Percentiles rank a stretch among this genome's conserved stretches.
These are phyloP conservation scores for Dictyostelium capitatum DNA, from an alignment of 78 protist species.

Conservation along the genomic window DNA sequence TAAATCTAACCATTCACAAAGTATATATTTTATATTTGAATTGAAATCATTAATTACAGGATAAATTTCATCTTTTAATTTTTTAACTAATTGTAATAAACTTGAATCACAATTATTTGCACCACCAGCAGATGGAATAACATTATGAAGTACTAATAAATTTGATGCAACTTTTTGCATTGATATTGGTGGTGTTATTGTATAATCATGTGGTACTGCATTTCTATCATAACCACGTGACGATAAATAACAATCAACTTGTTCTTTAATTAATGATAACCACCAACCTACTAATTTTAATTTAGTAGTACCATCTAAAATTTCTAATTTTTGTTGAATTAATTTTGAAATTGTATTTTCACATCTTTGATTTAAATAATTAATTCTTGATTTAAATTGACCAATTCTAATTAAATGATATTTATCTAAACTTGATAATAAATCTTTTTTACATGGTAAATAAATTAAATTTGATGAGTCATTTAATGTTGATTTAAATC, in stretches of 20 bases:
- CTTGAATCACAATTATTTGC: slow-evolving; percentile 8
- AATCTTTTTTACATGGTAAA: slow-evolving; percentile 15
- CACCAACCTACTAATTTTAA: slow-evolving; percentile 50
- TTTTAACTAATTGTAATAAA: not conserved
- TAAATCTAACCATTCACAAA: slow-evolving; percentile 54
- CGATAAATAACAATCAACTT: slow-evolving; percentile 17
- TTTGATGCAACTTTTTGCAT: slow-evolving; percentile 39
- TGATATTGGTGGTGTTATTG: slow-evolving; percentile 28
- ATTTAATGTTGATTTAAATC: not conserved
- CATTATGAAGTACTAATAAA: slow-evolving; percentile 42
- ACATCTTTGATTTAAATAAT: not conserved
- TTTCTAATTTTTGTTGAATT: slow-evolving; percentile 36
- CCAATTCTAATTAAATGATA: not conserved
- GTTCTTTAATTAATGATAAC: slow-evolving; percentile 52
- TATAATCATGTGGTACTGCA: slow-evolving; percentile 55
- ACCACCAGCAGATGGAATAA: slow-evolving; percentile 17
- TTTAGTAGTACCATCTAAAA: slow-evolving; percentile 46
- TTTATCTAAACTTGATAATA: slow-evolving; percentile 27
- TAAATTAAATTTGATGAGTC: not conserved
- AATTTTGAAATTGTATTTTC: slow-evolving; percentile 34
- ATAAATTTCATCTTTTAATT: slow-evolving; percentile 45
- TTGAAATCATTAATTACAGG: slow-evolving; percentile 51
- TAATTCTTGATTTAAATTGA: not conserved
- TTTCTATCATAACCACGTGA: slow-evolving; percentile 17
- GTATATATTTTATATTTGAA: slow-evolving; percentile 12